Evolutionary conservation across 495 filamentous ascomycete species (phyloP), one percentile per base, ranked within the genome.

Genomic region (Cudoniella acicularis): DNA sequence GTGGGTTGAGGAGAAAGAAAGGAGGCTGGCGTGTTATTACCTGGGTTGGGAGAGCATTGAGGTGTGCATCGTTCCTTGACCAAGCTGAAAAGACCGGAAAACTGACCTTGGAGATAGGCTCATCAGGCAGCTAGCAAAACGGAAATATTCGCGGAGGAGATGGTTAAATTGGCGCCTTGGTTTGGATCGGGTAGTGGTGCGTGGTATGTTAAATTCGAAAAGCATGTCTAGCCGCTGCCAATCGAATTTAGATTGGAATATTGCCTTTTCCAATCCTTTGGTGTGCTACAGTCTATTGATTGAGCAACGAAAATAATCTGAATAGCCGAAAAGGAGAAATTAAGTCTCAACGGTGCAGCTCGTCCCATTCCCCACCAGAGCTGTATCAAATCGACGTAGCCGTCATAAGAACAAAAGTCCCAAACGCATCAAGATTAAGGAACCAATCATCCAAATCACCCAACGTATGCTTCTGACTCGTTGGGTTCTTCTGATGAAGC

Each of bases 11-110:
- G 49, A 26, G 49, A 25, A 52, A 52, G 49, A 52, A 20, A 52
- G 49, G 20, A 52, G 49, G 3, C 16, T 52, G 25, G 49, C 22
- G 10, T 26, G 21, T 25, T 52, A 52, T 52, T 52, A 30, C 18
- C 49, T 52, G 2, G 49, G 49, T 25, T 52, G 49, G 49, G 25
- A 52, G 49, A 52, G 22, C 24, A 52, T 27, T 16, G 49, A 52
- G 6, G 49, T 52, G 3, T 30, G 49, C 17, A 10, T 26, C n/a
- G n/a, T n/a, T 6, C 2, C 23, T 6, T 20, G 9, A 16, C 9
- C 25, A 18, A 27, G 23, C 16, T 25, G 3, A n/a, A 30, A 52
- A 52, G 25, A 27, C 21, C 4, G 11, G 10, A 16, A 4, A 3
- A 27, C 49, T 52, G n/a, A 52, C 24, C 6, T 6, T 16, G 18